These are phyloP conservation scores for Jatropha curcas DNA, from an alignment of 345 rosid species.

Conservation along the genomic window DNA sequence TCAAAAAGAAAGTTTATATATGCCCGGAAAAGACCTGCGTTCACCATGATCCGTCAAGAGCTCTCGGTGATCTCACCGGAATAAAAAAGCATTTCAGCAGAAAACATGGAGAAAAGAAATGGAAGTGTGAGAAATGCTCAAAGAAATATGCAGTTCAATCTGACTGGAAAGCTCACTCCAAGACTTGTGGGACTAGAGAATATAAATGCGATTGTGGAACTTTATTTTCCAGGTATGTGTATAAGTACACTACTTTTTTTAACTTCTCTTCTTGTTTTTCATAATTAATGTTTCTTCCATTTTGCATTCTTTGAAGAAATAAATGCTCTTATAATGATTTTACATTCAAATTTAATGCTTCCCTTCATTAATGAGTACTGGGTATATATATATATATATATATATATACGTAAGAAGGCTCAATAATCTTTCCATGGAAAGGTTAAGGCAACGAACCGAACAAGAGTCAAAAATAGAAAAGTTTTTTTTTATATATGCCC, in stretches of 20 bases:
- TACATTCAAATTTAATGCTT: slow-evolving; percentile 39
- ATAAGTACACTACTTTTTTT: neutral
- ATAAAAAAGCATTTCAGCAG: slow-evolving; percentile 92
- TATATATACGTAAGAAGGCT: neutral
- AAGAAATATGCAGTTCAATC: slow-evolving; percentile 97
- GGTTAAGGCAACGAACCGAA: too few relatives aligned
- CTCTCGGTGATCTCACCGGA: slow-evolving; percentile 95
- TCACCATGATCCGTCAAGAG: slow-evolving; percentile 82
- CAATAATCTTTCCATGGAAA: too few relatives aligned
- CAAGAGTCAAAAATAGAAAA: too few relatives aligned
- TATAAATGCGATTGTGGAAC: slow-evolving; percentile 96
- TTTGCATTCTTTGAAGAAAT: slow-evolving; percentile 23
- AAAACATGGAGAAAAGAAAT: slow-evolving; percentile 95
- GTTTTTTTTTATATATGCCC: too few relatives aligned
- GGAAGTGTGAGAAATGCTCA: slow-evolving; percentile 96
- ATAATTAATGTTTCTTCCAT: too few relatives aligned
- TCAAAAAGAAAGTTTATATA: slow-evolving; percentile 72
- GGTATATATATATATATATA: neutral
- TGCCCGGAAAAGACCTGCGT: slow-evolving; percentile 94
- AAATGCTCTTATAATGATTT: slow-evolving; percentile 36
- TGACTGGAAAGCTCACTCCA: slow-evolving; percentile 96
- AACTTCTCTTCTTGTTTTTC: too few relatives aligned
- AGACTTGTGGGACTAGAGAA: slow-evolving; percentile 95
- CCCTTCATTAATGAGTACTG: slow-evolving; percentile 21
- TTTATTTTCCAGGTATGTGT: slow-evolving; percentile 82